A percentile compares a stretch with the other conserved stretches of the same genome.
Conservation (phyloP, 1,284 basidiomycete genomes). For the Cerioporus squamosus region DNA sequence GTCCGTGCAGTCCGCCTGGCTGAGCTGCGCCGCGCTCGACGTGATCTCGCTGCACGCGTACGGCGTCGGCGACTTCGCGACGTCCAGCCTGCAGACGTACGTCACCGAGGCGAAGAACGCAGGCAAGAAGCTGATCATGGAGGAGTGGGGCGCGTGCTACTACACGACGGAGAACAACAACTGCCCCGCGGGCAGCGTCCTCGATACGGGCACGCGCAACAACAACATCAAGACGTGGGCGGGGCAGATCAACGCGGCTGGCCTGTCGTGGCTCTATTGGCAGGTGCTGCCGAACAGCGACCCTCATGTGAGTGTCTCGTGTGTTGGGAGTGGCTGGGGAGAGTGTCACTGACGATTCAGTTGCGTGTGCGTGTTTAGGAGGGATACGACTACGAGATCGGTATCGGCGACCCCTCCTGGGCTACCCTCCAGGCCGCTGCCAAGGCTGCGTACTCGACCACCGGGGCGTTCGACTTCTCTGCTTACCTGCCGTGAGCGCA, state of each 20-base stretch:
- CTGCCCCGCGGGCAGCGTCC: conserved; percentile 31
- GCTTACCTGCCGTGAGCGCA: conserved; percentile 10
- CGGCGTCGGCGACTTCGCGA: conserved; percentile 36
- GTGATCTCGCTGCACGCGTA: conserved; percentile 46
- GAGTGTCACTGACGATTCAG: no score
- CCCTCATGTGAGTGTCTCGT: conserved; percentile 33
- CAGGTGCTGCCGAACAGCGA: conserved; percentile 41
- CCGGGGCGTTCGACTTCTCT: conserved; percentile 32
- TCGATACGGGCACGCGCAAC: conserved; percentile 31
- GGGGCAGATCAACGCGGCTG: conserved; percentile 37
- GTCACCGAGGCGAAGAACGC: conserved; percentile 35
- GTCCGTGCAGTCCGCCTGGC: conserved; percentile 40
- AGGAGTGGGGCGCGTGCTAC: conserved; percentile 45
- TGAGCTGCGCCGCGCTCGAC: conserved; percentile 39
- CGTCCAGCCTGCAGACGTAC: conserved; percentile 34
- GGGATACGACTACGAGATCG: conserved; percentile 41
- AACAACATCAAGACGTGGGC: conserved; percentile 38
- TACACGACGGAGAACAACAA: conserved; percentile 37
- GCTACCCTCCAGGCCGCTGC: conserved; percentile 27
- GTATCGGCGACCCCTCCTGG: conserved; percentile 29
- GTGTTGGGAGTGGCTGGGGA: neutral
- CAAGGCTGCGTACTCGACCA: conserved; percentile 20
- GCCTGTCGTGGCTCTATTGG: conserved; percentile 44
- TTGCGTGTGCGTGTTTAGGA: no score
- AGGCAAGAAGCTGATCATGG: conserved; percentile 39